Percentiles rank a stretch among this genome's conserved stretches.
Conservation (phyloP, 1,284 basidiomycete genomes). For the Mycena citricolor region DNA sequence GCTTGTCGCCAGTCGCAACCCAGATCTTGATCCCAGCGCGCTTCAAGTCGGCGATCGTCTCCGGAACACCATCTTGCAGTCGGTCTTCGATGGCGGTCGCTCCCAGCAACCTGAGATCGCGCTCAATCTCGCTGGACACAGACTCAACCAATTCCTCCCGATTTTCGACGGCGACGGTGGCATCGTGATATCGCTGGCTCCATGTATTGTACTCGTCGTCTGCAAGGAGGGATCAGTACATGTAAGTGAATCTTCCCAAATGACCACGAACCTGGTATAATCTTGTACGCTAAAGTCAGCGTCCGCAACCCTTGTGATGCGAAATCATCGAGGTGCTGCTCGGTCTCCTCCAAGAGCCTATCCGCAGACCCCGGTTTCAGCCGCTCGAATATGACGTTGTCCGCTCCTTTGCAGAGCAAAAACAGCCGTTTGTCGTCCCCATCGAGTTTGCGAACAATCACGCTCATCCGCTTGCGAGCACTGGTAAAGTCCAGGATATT, state of each 20-base stretch:
- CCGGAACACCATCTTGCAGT: conserved; percentile 96
- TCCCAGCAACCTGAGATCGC: conserved; percentile 81
- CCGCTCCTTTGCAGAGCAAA: conserved; percentile 85
- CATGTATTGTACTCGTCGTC: conserved; percentile 82
- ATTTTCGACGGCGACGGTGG: conserved; percentile 75
- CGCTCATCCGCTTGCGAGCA: conserved; percentile 94
- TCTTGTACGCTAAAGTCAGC: conserved; percentile 89
- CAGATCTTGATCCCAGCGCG: conserved; percentile 97
- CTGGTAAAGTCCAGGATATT: conserved; percentile 97
- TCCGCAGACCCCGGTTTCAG: conserved; percentile 64
- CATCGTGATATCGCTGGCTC: conserved; percentile 81
- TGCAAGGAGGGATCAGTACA: conserved; percentile 27
- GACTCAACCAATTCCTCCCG: conserved; percentile 81
- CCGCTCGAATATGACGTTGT: conserved; percentile 94
- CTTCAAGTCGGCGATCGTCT: conserved; percentile 95
- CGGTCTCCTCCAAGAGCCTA: conserved; percentile 76
- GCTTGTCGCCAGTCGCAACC: conserved; percentile 99
- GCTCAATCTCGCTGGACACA: conserved; percentile 82
- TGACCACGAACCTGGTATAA: conserved; percentile 59
- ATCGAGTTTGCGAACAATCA: conserved; percentile 76
- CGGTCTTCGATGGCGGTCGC: conserved; percentile 98
- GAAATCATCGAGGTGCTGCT: conserved; percentile 85
- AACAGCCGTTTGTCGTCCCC: conserved; percentile 67
- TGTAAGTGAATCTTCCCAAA: conserved; percentile 2
- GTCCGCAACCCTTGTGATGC: conserved; percentile 89